Evolutionary conservation across 179 eudicot species (phyloP).

Genomic region (Amaranthus tricolor): DNA sequence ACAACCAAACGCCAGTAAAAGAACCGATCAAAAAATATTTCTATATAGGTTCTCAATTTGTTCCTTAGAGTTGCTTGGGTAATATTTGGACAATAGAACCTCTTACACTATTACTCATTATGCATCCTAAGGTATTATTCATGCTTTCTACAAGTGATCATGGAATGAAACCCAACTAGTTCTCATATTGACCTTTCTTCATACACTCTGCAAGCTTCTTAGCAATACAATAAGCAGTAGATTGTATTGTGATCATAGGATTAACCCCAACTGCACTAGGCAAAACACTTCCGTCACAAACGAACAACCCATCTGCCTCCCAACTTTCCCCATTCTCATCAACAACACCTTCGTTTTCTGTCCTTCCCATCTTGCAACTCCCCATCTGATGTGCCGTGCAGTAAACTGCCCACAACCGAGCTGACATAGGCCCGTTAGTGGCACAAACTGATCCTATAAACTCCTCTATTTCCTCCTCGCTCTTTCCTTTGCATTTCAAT

Average conservation of each 20-base stretch:
- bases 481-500: constrained; percentile 50
- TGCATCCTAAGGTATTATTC: too few species aligned
- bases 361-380: constrained; percentile 69
- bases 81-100: too few species aligned
- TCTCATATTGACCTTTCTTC: constrained; percentile 28
- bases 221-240: constrained; percentile 66
- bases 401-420: constrained; percentile 46
- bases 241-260: constrained; percentile 79
- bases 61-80: too few species aligned
- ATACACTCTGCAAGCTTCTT: constrained; percentile 46
- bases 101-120: too few species aligned
- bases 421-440: constrained; percentile 37
- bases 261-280: constrained; percentile 77
- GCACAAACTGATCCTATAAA: constrained; percentile 55
- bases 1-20: too few species aligned
- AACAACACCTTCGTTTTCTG: constrained; percentile 53
- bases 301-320: constrained; percentile 70
- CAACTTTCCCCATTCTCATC: constrained; percentile 76
- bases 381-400: constrained; percentile 80
- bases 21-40: too few species aligned
- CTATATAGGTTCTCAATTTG: too few species aligned
- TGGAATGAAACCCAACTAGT: neutral
- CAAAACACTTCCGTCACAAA: constrained; percentile 68
- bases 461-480: constrained; percentile 43
- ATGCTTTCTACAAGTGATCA: neutral